phyloP scores from a whole-genome alignment of 2,329 filamentous ascomycete genomes.

The Exophiala sideris region DNA sequence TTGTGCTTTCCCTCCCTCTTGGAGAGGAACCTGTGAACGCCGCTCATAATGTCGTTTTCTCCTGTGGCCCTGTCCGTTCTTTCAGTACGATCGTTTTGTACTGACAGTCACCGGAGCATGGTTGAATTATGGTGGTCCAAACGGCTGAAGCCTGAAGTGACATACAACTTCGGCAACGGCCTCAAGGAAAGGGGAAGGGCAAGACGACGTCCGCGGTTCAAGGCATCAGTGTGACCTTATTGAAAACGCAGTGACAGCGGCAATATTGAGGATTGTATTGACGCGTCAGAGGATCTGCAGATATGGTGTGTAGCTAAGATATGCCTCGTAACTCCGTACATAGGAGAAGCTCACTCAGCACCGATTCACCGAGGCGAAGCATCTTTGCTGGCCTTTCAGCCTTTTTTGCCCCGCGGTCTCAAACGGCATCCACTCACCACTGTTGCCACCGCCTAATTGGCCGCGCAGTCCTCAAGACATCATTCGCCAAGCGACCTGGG shows the following conservation, averaged over 20 bases:
- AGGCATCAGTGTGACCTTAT: no score
- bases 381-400: not conserved
- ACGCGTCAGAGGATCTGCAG: no score
- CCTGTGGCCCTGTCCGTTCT: not conserved
- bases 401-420: constrained; percentile 1
- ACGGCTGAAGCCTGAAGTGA: not conserved
- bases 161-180: not conserved
- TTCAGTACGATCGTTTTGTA: not conserved
- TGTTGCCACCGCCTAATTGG: not conserved
- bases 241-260: no score
- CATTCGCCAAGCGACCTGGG: not conserved
- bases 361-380: not conserved
- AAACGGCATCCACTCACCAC: not conserved
- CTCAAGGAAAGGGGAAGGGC: not conserved
- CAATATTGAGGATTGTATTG: no score
- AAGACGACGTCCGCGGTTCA: not conserved
- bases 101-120: not conserved
- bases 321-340: no score
- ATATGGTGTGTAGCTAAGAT: no score
- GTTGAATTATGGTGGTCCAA: not conserved
- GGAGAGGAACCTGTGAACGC: constrained; percentile 42
- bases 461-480: not conserved
- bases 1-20: constrained; percentile 36
- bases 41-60: constrained; percentile 35
- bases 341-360: not conserved